Base-by-base conservation (phyloP, 352 stramenopile species). In the Phytophthora hibernalis region DNA sequence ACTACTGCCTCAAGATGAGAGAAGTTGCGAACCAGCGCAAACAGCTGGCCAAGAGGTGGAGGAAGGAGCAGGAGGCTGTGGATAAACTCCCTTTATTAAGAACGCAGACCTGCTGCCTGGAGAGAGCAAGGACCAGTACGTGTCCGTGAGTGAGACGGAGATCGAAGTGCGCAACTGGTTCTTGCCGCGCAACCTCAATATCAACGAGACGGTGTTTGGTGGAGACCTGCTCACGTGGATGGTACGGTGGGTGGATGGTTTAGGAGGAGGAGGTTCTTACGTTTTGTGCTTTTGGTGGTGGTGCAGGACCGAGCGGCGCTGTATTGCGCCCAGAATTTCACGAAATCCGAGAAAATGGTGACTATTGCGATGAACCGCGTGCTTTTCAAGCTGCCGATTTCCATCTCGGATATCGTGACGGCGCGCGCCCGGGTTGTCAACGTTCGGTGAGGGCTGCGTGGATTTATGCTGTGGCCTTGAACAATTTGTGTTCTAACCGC, bases 281-380 rank as follows among this genome's bases (percentile, higher is more conserved):
- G 18, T 21, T 40, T 69, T 22, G 15, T 18, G 26, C 3, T 20
- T 31, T 49, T 57, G 11, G 31, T 64, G 43, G 33, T 31, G 22
- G 16, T 40, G 26, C 35, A 89, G 78, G 84, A 92, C 65, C 80
- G 76, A 54, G 80, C 79, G 9, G 84, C 82, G 16, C 57, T 89
- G 30, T 88, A 91, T 64, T 91, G 82, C 47, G 82, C 84, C 16
- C 81, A 82, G 28, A 89, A 81, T 44, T 92, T 91, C 44, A 85
- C 82, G 7, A 90, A 89, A 52, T 91, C 82, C 70, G 79, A 88
- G 55, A 80, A 80, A 57, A 92, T 92, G 80, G 82, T 87, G 37
- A 92, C 84, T 4, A 83, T 91, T 61, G 70, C 82, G 15, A 90
- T 92, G 82, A 90, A 92, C 63, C 84, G 84, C 61, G 69, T 90